These are phyloP conservation scores for Xerocomellus intermedius DNA, from an alignment of 768 basidiomycete genomes.

Conservation along the genomic window DNA sequence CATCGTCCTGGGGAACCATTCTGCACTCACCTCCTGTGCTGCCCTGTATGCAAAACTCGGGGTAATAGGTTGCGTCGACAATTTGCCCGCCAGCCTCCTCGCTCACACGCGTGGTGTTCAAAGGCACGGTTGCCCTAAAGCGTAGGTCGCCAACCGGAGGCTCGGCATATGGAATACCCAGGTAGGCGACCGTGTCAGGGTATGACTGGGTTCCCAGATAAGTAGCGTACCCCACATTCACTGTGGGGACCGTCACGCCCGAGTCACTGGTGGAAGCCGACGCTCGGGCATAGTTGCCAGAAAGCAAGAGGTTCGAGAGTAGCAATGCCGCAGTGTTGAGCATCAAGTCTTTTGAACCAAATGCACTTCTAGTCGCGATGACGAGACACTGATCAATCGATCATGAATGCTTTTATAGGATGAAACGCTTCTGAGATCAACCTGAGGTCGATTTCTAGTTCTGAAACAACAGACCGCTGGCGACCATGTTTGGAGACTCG, in stretches of 20 bases:
- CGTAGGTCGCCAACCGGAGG: constrained; percentile 41
- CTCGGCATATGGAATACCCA: constrained; percentile 48
- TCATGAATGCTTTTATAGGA: not conserved
- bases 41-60: constrained; percentile 61
- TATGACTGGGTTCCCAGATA: constrained; percentile 54
- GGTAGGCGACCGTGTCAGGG: constrained; percentile 54
- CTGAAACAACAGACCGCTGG: not conserved
- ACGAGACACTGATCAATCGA: not conserved
- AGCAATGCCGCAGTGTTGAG: not conserved
- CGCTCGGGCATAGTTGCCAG: not conserved
- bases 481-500: too few species aligned
- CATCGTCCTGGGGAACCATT: not conserved
- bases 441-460: too few species aligned
- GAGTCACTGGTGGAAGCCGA: constrained; percentile 4
- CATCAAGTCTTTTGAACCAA: not conserved
- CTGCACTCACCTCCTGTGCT: constrained; percentile 43
- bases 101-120: constrained; percentile 47
- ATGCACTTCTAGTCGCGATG: not conserved
- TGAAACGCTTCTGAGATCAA: too few species aligned
- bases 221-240: constrained; percentile 58
- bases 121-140: constrained; percentile 48
- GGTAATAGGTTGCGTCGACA: constrained; percentile 53
- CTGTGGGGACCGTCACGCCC: constrained; percentile 30
- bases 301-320: constrained; percentile 25
- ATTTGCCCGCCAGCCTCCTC: constrained; percentile 36